phyloP scores from a whole-genome alignment of 768 basidiomycete species.

The Boletus vinaceobasis region DNA sequence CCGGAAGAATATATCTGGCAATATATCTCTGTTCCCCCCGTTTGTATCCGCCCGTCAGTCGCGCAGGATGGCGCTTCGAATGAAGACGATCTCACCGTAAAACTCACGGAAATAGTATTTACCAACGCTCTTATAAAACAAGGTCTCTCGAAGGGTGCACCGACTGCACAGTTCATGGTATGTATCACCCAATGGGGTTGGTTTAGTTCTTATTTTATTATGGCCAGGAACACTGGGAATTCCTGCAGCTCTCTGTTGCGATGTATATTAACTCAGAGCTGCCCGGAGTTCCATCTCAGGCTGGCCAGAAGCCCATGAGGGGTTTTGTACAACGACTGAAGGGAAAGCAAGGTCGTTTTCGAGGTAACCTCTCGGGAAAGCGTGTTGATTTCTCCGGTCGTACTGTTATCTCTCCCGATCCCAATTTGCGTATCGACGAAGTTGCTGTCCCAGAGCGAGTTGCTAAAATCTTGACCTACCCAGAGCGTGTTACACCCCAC shows the following conservation, averaged over 20 bases:
- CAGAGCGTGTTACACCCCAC: constrained; percentile 89
- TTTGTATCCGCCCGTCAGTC: constrained; percentile 95
- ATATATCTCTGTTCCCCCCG: constrained; percentile 96
- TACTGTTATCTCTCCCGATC: constrained; percentile 98
- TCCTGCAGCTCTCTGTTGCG: constrained; percentile 89
- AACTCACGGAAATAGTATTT: constrained; percentile 94
- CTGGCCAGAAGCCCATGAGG: constrained; percentile 90
- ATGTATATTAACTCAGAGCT: constrained; percentile 98
- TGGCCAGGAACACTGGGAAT: constrained; percentile 94
- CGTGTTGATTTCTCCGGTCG: constrained; percentile 98
- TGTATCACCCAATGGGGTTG: background rate
- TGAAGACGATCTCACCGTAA: constrained; percentile 97
- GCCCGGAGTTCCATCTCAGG: constrained; percentile 85
- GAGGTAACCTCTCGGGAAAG: constrained; percentile 97
- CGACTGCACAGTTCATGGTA: constrained; percentile 88
- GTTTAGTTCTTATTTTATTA: background rate
- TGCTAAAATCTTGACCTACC: constrained; percentile 92
- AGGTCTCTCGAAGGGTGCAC: constrained; percentile 82
- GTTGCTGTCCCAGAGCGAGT: constrained; percentile 96
- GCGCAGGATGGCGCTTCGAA: constrained; percentile 97
- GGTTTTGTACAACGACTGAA: constrained; percentile 98
- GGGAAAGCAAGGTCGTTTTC: constrained; percentile 98
- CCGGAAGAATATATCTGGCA: constrained; percentile 99
- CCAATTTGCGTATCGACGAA: constrained; percentile 98
- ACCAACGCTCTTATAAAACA: constrained; percentile 91